Base-by-base conservation (phyloP, 768 basidiomycete genomes). In the Pulveroboletus ravenelii region DNA sequence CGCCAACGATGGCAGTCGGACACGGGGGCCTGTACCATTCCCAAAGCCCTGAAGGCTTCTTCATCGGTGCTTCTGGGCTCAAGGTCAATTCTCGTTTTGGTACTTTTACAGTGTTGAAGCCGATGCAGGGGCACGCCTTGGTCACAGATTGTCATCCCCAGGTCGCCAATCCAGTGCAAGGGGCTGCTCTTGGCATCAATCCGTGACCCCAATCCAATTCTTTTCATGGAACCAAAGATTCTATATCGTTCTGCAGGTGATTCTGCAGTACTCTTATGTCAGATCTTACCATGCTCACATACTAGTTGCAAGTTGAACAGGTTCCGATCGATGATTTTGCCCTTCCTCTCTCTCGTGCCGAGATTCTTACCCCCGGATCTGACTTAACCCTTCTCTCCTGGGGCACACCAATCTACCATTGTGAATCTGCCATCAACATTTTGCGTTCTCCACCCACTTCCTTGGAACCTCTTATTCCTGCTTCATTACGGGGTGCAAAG, bases 141-240 rank as follows among this genome's bases (percentile, higher is more conserved):
- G 23, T 18, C 44, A 30, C 48, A 73, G 71, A 72, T 96, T 48
- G 90, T 96, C n/a, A 88, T 97, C 38, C 93, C 93, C 3, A 86
- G 93, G 35, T 92, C 92, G 2, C 93, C 93, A 1, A 82, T 94
- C 34, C 93, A 97, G 73, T 93, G 92, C n/a, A 96, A 96, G 68
- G 93, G 93, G 1, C 74, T 97, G 2, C 73, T 97, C 5, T 75
- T 96, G 9, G 80, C 82, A 14, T 84, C 92, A 0, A 91, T 97
- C 47, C 81, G 93, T 32, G 93, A 97, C 61, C 89, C 91, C 1
- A 94, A 94, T 61, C 94, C 94, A 0, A 89, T 93, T 13, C 81
- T 97, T 39, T 91, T 97, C 68, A 90, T 97, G 85, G 93, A 97
- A 67, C 93, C 93, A 40, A 85, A 97, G 72, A 80, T 95, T 50